Conservation (phyloP, 805 yeast species). For the Candida coleopterorum region DNA sequence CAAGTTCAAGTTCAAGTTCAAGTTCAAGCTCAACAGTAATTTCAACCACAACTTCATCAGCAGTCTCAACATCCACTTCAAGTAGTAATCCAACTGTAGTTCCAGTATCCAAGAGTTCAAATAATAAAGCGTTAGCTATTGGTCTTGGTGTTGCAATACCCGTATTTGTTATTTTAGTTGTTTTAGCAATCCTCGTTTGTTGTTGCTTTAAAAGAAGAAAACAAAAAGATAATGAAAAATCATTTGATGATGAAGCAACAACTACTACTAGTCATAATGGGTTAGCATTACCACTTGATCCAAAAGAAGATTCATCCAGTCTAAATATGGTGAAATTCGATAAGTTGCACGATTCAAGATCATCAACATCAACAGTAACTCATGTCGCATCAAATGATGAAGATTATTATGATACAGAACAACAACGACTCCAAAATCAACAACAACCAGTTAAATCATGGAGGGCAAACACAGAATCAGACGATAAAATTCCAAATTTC, state of each 20-base stretch:
- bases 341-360: slow-evolving; percentile 12
- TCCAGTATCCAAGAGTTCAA: slow-evolving; percentile 9
- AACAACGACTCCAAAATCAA: slow-evolving; percentile 18
- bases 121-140: slow-evolving; percentile 65
- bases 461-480: slow-evolving; percentile 37
- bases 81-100: too few relatives aligned
- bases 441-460: slow-evolving; percentile 36
- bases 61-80: slow-evolving; percentile 13
- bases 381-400: slow-evolving; percentile 38
- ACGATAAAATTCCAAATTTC: slow-evolving; percentile 31
- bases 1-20: slow-evolving; percentile 27
- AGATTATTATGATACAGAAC: slow-evolving; percentile 21
- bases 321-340: slow-evolving; percentile 12
- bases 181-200: slow-evolving; percentile 44
- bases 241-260: slow-evolving; percentile 20
- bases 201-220: slow-evolving; percentile 44
- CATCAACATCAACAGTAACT: slow-evolving; percentile 45
- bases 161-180: slow-evolving; percentile 44
- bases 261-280: slow-evolving; percentile 11
- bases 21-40: slow-evolving; percentile 23
- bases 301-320: slow-evolving; percentile 5
- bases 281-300: slow-evolving; percentile 5
- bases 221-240: slow-evolving; percentile 10
- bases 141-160: slow-evolving; percentile 91
- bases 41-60: slow-evolving; percentile 21